A percentile compares a stretch with the other conserved stretches of the same genome.
Conservation (phyloP, 257 asterid species). For the Osmanthus fragrans region DNA sequence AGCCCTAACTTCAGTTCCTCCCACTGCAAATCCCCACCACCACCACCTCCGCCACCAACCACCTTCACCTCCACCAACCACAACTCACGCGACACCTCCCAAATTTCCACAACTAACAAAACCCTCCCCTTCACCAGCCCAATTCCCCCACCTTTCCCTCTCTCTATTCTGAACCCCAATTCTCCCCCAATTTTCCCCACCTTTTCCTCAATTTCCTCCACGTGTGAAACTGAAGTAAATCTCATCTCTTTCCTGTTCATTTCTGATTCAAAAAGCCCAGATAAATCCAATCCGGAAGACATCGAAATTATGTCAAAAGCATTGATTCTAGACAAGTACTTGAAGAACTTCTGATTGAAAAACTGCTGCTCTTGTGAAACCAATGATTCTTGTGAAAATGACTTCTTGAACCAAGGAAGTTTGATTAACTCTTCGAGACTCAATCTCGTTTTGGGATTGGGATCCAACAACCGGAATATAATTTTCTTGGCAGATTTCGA, state of each 20-base stretch:
- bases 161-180: slow-evolving; percentile 54
- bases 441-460: slow-evolving; percentile 63
- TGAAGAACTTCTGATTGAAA: slow-evolving; percentile 29
- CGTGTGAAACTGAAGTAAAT: slow-evolving; percentile 46
- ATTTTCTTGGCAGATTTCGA: slow-evolving; percentile 51
- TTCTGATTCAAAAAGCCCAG: slow-evolving; percentile 61
- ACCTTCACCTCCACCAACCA: slow-evolving; percentile 75
- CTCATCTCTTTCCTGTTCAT: slow-evolving; percentile 58
- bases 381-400: slow-evolving; percentile 38
- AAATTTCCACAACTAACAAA: slow-evolving; percentile 46
- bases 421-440: slow-evolving; percentile 59
- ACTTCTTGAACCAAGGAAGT: slow-evolving; percentile 65
- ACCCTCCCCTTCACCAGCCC: slow-evolving; percentile 59
- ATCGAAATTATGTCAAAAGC: slow-evolving; percentile 81
- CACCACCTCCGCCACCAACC: slow-evolving; percentile 41
- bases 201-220: slow-evolving; percentile 51
- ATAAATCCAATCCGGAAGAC: slow-evolving; percentile 76
- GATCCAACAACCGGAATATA: slow-evolving; percentile 56
- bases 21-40: slow-evolving; percentile 64
- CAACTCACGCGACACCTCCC: slow-evolving; percentile 50
- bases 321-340: slow-evolving; percentile 38
- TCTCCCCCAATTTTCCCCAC: slow-evolving; percentile 50
- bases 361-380: slow-evolving; percentile 11
- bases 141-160: slow-evolving; percentile 56
- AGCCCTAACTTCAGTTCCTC: slow-evolving; percentile 59